These are phyloP conservation scores for Sclerospora graminicola DNA, from an alignment of 352 stramenopile genomes.

Conservation along the genomic window DNA sequence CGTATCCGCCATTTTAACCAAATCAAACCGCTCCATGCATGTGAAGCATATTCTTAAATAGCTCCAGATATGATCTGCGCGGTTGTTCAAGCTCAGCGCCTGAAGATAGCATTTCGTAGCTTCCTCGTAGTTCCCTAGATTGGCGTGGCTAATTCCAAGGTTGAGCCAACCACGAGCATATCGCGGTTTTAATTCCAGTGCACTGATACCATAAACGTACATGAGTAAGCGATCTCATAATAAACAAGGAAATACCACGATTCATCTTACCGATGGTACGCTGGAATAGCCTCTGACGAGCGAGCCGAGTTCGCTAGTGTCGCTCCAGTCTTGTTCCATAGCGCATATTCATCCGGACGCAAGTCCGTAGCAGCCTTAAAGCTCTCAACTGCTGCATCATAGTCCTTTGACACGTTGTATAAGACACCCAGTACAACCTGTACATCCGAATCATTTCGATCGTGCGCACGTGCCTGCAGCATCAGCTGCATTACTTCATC, in stretches of 20 bases:
- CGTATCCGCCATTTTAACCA: constrained; percentile 88
- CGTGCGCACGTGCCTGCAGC: constrained; percentile 80
- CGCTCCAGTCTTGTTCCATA: constrained; percentile 98
- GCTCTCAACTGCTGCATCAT: constrained; percentile 84
- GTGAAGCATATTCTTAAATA: constrained; percentile 98
- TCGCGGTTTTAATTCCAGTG: constrained; percentile 92
- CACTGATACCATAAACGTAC: constrained; percentile 25
- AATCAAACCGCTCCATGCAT: constrained; percentile 94
- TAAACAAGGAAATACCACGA: not conserved
- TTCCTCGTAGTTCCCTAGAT: constrained; percentile 92
- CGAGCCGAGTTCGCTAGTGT: constrained; percentile 93
- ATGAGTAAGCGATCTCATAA: constrained; percentile 4
- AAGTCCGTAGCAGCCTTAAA: constrained; percentile 82
- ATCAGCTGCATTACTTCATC: constrained; percentile 92
- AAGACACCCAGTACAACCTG: constrained; percentile 92
- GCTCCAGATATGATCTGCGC: constrained; percentile 95
- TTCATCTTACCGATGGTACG: constrained; percentile 77
- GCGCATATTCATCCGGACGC: constrained; percentile 88
- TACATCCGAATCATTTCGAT: constrained; percentile 66
- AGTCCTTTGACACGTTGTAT: constrained; percentile 97
- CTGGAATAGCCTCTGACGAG: constrained; percentile 88
- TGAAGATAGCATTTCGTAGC: constrained; percentile 96
- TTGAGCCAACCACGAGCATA: constrained; percentile 97
- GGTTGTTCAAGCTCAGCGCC: constrained; percentile 92
- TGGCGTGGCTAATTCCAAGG: constrained; percentile 95